Evolutionary conservation across 495 filamentous ascomycete genomes (phyloP).

Genomic region (Penicillium manginii): DNA sequence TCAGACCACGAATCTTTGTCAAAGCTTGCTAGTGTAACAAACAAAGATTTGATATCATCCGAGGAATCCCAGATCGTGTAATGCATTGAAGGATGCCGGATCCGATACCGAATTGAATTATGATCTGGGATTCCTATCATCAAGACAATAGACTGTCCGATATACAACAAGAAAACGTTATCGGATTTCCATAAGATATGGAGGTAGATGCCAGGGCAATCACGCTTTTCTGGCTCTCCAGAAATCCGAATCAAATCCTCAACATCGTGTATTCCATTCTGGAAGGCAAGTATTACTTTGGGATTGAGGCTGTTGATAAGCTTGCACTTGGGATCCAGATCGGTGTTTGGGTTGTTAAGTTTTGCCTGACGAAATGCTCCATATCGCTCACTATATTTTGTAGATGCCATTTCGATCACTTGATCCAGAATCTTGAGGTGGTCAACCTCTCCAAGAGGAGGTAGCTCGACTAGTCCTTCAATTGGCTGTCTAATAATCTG

Average conservation of each 20-base stretch:
- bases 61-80: neutral
- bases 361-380: neutral
- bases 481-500: neutral
- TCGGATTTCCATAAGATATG: neutral
- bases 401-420: neutral
- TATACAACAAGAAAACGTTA: neutral
- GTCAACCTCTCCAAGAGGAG: neutral
- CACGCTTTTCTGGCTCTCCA: neutral
- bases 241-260: neutral
- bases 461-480: neutral
- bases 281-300: neutral
- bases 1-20: neutral
- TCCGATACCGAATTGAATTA: neutral
- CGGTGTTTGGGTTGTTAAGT: neutral
- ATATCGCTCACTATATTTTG: neutral
- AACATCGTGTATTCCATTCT: neutral
- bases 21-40: conserved; percentile 1
- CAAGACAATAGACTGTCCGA: neutral
- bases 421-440: neutral
- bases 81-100: neutral
- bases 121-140: neutral
- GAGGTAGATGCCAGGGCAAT: neutral
- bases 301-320: neutral
- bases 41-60: neutral
- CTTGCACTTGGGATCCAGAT: neutral